Percentiles rank a stretch among this genome's conserved stretches.
Conservation (phyloP, 352 stramenopile species). For the Stephanocyclus meneghinianus region DNA sequence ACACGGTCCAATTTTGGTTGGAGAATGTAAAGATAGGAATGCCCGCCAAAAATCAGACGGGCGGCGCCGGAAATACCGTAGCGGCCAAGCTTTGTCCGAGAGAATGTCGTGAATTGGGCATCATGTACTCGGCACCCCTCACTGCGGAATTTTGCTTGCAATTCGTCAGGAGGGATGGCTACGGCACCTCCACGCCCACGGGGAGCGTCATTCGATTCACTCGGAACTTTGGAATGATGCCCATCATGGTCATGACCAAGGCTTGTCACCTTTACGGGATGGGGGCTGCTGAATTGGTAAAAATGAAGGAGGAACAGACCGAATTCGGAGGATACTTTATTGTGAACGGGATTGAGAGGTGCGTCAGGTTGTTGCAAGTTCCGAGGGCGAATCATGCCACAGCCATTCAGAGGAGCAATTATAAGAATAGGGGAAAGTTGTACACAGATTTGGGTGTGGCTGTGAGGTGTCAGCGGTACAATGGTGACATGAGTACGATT, state of each 20-base stretch:
- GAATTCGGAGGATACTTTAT: constrained; percentile 99
- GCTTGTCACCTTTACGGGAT: constrained; percentile 92
- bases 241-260: constrained; percentile 97
- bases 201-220: constrained; percentile 59
- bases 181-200: constrained; percentile 31
- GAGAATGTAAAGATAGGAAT: constrained; percentile 92
- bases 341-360: constrained; percentile 98
- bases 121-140: constrained; percentile 94
- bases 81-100: constrained; percentile 78
- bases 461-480: constrained; percentile 91
- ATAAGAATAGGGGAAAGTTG: constrained; percentile 91
- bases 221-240: constrained; percentile 89
- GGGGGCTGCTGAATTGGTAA: constrained; percentile 86
- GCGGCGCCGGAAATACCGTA: neutral
- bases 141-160: constrained; percentile 89
- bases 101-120: constrained; percentile 94
- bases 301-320: constrained; percentile 86
- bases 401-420: constrained; percentile 94
- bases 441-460: constrained; percentile 97
- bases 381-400: constrained; percentile 85
- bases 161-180: constrained; percentile 65
- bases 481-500: constrained; percentile 91
- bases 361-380: constrained; percentile 96
- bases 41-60: constrained; percentile 50
- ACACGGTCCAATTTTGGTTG: constrained; percentile 82